Evolutionary conservation across 345 rosid species (phyloP), one percentile per base, ranked within the genome.

Genomic region (Eucalyptus marginata): DNA sequence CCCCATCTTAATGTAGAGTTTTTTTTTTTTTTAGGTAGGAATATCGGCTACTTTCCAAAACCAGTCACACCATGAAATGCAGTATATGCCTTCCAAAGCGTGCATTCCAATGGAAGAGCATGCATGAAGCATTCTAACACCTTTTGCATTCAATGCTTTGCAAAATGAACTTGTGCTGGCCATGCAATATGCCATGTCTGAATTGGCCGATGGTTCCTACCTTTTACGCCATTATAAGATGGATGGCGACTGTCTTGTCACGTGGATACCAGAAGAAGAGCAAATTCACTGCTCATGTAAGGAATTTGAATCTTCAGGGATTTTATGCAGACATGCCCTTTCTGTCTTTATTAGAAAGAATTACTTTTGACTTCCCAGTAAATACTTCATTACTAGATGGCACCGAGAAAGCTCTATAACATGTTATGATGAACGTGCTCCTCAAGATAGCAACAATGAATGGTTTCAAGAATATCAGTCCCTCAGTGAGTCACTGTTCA

Each of bases 211-310:
- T 88, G 98, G 99, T 84, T 95, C 99, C 46, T 95, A 90, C 93
- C 94, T 95, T 86, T 90, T 96, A 86, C 93, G 91, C 49, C 98
- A 97, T 89, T 96, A 89, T 87, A 95, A 97, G 94, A 92, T 96
- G 95, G 99, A 97, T 58, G 93, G 94, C 10, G 98, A 96, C 86
- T 93, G 91, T 89, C 91, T 94, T 90, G 99, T 96, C 83, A 87
- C 94, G 71, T 95, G 98, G 96, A 93, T 93, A 68, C 94, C 95
- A 20, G 96, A 94, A 88, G 97, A 94, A 44, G 99, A 96, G 89
- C 97, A 96, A 88, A 92, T 97, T 86, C 97, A 94, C 81, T 97
- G 99, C 91, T 96, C 99, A 2, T 97, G 99, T 91, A 97, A 97
- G 95, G 99, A 95, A 91, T 96, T 97, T 89, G 97, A 96, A 90